Evolutionary conservation across 805 yeast genomes (phyloP).

Genomic region (Diddensiella santjacobensis): DNA sequence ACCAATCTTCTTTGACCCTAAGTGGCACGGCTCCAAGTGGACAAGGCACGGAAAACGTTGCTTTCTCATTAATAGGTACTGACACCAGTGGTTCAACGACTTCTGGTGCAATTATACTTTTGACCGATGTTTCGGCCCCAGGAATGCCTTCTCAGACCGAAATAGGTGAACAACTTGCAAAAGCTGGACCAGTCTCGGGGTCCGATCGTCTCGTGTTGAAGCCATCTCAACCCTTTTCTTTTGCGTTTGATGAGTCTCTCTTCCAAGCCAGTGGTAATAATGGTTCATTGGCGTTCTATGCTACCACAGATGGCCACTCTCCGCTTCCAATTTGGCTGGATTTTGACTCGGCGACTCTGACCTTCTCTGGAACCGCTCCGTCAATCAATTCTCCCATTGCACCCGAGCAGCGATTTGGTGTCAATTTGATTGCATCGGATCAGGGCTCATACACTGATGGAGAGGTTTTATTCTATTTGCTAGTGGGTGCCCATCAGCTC

Average conservation of each 20-base stretch:
- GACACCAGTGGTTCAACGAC: constrained; percentile 51
- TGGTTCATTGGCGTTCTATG: not conserved
- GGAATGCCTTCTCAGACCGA: constrained; percentile 39
- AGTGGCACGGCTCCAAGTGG: constrained; percentile 55
- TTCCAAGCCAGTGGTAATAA: constrained; percentile 42
- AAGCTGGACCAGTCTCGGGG: constrained; percentile 75
- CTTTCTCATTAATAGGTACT: constrained; percentile 57
- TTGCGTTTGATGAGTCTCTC: constrained; percentile 59
- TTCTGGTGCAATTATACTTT: constrained; percentile 55
- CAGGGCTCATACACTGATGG: constrained; percentile 69
- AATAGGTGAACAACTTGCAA: constrained; percentile 52
- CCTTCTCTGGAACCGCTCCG: constrained; percentile 87
- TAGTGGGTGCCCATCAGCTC: constrained; percentile 86
- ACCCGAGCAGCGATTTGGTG: constrained; percentile 69
- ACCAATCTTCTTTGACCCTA: constrained; percentile 54
- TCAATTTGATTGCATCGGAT: constrained; percentile 77
- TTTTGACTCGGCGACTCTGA: constrained; percentile 58
- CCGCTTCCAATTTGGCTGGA: constrained; percentile 89
- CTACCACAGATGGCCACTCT: constrained; percentile 50
- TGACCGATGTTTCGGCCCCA: constrained; percentile 57
- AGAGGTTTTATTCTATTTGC: constrained; percentile 61
- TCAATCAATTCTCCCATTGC: constrained; percentile 81
- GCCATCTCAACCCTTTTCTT: constrained; percentile 64
- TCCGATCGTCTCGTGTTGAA: constrained; percentile 64
- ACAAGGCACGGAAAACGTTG: constrained; percentile 44